Percentiles rank a stretch among this genome's conserved stretches.
phyloP scores from a whole-genome alignment of 495 filamentous ascomycete species.

The Friedmanniomyces endolithicus region DNA sequence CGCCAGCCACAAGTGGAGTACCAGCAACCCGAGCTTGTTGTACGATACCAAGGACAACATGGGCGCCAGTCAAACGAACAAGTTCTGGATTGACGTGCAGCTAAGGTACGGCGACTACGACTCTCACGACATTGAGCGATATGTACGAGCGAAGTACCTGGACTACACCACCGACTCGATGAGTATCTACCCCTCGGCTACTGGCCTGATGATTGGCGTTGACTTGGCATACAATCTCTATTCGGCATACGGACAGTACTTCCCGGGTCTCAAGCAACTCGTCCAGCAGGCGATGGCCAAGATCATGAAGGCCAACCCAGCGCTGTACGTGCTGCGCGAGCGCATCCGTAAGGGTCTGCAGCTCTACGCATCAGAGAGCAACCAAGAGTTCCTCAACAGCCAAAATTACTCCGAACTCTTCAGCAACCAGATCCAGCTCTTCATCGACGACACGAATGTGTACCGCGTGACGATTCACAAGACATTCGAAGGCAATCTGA shows the following conservation, averaged over 20 bases:
- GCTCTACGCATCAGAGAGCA: constrained; percentile 95
- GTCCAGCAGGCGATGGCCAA: constrained; percentile 98
- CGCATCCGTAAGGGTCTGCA: constrained; percentile 98
- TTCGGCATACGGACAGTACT: constrained; percentile 96
- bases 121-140: constrained; percentile 96
- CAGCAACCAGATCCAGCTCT: constrained; percentile 97
- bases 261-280: constrained; percentile 93
- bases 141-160: constrained; percentile 94
- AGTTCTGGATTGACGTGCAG: constrained; percentile 99
- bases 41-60: constrained; percentile 97
- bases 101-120: constrained; percentile 98
- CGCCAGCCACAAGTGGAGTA: constrained; percentile 98
- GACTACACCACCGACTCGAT: constrained; percentile 99
- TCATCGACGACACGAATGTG: constrained; percentile 99
- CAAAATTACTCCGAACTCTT: constrained; percentile 99
- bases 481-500: constrained; percentile 98
- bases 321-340: constrained; percentile 89
- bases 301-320: constrained; percentile 99
- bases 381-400: constrained; percentile 98
- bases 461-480: constrained; percentile 99
- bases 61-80: constrained; percentile 90
- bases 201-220: constrained; percentile 95
- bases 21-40: constrained; percentile 80
- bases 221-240: constrained; percentile 98
- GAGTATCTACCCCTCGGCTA: constrained; percentile 97